Percentiles rank a stretch among this genome's conserved stretches.
phyloP scores from a whole-genome alignment of 2,329 filamentous ascomycete species.

The Zymoseptoria pseudotritici region DNA sequence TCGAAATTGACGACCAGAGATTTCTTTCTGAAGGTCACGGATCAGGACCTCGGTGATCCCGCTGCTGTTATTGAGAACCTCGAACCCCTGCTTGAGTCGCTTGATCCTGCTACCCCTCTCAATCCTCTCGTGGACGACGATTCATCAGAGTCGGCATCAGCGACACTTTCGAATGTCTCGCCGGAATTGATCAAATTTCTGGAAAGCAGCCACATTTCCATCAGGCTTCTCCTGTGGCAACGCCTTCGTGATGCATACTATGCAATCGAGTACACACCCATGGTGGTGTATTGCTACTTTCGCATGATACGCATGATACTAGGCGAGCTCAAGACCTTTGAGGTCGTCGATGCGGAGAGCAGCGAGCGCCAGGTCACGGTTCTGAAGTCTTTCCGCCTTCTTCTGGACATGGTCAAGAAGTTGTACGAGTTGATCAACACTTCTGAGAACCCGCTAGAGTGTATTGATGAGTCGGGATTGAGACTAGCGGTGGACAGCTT shows the following conservation, averaged over 20 bases:
- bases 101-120: slow-evolving; percentile 33
- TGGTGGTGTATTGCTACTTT: slow-evolving; percentile 79
- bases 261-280: slow-evolving; percentile 75
- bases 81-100: slow-evolving; percentile 77
- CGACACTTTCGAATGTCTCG: background rate
- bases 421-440: slow-evolving; percentile 58
- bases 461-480: slow-evolving; percentile 73
- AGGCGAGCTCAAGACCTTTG: slow-evolving; percentile 56
- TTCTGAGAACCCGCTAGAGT: slow-evolving; percentile 70
- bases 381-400: slow-evolving; percentile 67
- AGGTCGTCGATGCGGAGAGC: slow-evolving; percentile 47
- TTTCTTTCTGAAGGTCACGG: slow-evolving; percentile 87
- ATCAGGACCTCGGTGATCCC: slow-evolving; percentile 67
- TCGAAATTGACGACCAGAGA: slow-evolving; percentile 92
- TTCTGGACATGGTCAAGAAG: slow-evolving; percentile 69
- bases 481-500: slow-evolving; percentile 65
- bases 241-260: slow-evolving; percentile 84
- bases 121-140: slow-evolving; percentile 2
- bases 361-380: slow-evolving; percentile 63
- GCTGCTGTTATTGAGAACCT: slow-evolving; percentile 81
- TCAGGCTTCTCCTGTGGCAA: slow-evolving; percentile 83
- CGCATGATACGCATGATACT: slow-evolving; percentile 80
- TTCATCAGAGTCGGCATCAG: background rate
- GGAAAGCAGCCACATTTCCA: slow-evolving; percentile 68
- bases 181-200: slow-evolving; percentile 82